Base-by-base conservation (phyloP, 257 asterid genomes). In the Solanum boliviense region DNA sequence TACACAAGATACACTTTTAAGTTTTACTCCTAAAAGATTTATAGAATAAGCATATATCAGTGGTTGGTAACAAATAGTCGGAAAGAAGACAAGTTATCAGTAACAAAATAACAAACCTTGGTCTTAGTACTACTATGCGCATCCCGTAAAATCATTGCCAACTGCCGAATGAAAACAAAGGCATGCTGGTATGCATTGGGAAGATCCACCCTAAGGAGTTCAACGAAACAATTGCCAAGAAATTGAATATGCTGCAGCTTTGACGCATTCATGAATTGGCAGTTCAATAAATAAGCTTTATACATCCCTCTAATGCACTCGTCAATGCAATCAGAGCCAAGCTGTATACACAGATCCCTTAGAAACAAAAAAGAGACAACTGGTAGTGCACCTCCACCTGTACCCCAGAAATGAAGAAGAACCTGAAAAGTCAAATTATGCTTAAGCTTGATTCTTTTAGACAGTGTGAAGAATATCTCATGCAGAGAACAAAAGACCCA, bases 381-480 rank as follows among this genome's bases (percentile, higher is more conserved):
- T 38, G 99, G 98, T 79, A 96, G 94, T 84, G 97, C 98, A 83
- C 99, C 98, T 36, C 96, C 95, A 25, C 98, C 98, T 0, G 98
- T 96, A 86, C 98, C 98, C 98, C 98, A 97, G 89, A 95, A 97
- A 94, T 97, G 99, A 91, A 95, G 97, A 84, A 94, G 95, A 89
- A 92, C 98, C 99, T 96, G 95, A 72, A 92, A 90, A 88, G 29
- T 41, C 62, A 32, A 38, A 58, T 11, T 68, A 38, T 20, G n/a
- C 35, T 41, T 31, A 82, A 48, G 44, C 68, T 82, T 67, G 13
- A 48, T 81, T 48, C 31, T 31, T 58, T 48, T 31, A 81, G 71
- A 48, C 23, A 9, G 39, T 23, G 25, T 31, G 71, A 29, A 48
- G 31, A 48, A 48, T 48, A 48, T 7, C 68, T 29, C 44, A 82